These are phyloP conservation scores for Chiua sp. DNA, from an alignment of 1,284 basidiomycete genomes.

Conservation along the genomic window DNA sequence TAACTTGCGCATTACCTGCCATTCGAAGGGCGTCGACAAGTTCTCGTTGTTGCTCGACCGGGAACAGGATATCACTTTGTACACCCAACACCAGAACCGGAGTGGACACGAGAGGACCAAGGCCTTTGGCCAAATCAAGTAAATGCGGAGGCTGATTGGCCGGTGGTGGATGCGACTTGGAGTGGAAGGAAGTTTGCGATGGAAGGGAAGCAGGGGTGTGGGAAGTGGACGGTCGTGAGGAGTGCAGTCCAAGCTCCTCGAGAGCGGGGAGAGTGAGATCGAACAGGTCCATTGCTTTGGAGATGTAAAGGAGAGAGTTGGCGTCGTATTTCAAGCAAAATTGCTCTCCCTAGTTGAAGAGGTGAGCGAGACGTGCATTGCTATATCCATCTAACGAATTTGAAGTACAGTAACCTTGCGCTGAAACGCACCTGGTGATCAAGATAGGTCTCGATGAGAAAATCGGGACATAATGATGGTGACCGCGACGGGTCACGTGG, in stretches of 20 bases:
- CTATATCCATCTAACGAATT: neutral
- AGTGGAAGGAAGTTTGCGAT: slow-evolving; percentile 54
- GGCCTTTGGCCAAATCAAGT: slow-evolving; percentile 82
- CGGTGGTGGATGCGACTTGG: slow-evolving; percentile 74
- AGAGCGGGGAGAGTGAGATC: slow-evolving; percentile 91
- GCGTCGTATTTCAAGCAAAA: slow-evolving; percentile 99
- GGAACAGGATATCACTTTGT: slow-evolving; percentile 96
- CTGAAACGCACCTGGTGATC: slow-evolving; percentile 82
- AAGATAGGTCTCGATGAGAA: slow-evolving; percentile 98
- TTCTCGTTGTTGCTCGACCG: slow-evolving; percentile 97
- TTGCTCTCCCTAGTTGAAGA: slow-evolving; percentile 69
- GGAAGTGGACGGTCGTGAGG: slow-evolving; percentile 36
- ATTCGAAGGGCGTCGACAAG: slow-evolving; percentile 91
- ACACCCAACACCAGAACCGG: slow-evolving; percentile 93
- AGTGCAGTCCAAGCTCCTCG: slow-evolving; percentile 61
- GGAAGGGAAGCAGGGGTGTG: slow-evolving; percentile 28
- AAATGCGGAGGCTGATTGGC: slow-evolving; percentile 78
- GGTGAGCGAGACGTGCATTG: slow-evolving; percentile 1
- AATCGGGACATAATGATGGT: slow-evolving; percentile 93
- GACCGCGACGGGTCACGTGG: slow-evolving; percentile 42
- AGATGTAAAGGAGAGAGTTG: slow-evolving; percentile 98
- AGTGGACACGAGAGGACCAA: slow-evolving; percentile 77
- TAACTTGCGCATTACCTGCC: slow-evolving; percentile 87
- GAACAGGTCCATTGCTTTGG: slow-evolving; percentile 99
- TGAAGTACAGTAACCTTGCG: neutral